Evolutionary conservation across 108 stramenopile genomes (phyloP), one percentile per base, ranked within the genome.

Genomic region (Cyclostephanos invisitatus): DNA sequence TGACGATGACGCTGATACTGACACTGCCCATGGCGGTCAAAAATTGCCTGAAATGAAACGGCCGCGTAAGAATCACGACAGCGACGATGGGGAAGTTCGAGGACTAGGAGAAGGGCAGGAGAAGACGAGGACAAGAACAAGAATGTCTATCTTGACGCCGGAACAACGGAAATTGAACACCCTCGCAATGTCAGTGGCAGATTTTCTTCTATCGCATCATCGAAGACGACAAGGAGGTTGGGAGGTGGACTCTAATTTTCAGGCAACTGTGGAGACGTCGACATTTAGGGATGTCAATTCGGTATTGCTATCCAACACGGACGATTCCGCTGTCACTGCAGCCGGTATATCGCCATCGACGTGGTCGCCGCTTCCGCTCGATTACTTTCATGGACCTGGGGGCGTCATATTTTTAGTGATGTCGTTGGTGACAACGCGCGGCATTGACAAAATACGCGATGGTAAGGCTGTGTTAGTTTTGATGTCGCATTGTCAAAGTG

Each of bases 401-500:
- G 94, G 94, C 7, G 84, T 95, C 29, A 58, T 95, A 51, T 76
- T 85, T n/a, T 69, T 95, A 57, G 87, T 91, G 40, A 83, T 89
- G 82, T 83, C 85, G 17, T 59, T 92, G 14, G 79, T 87, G 48
- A 69, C 79, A 12, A 87, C 89, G 21, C 70, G 94, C 21, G 82
- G 87, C 40, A 66, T 73, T 10, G 80, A 70, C 7, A 44, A 22
- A 21, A 64, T 87, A 20, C 29, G 32, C 37, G 63, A 27, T 54
- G 62, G 74, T 68, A 48, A 63, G 62, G 3, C 12, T 32, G 27
- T 58, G 7, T 24, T 29, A 12, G 35, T 14, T 17, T 27, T 22
- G 15, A 0, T 14, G 44, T 46, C 44, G 4, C 32, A 46, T 46
- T 46, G 14, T 46, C 44, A n/a, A 18, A 36, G 7, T 54, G 56